Evolutionary conservation across 805 yeast genomes (phyloP).

Genomic region (Huiozyma naganishii): DNA sequence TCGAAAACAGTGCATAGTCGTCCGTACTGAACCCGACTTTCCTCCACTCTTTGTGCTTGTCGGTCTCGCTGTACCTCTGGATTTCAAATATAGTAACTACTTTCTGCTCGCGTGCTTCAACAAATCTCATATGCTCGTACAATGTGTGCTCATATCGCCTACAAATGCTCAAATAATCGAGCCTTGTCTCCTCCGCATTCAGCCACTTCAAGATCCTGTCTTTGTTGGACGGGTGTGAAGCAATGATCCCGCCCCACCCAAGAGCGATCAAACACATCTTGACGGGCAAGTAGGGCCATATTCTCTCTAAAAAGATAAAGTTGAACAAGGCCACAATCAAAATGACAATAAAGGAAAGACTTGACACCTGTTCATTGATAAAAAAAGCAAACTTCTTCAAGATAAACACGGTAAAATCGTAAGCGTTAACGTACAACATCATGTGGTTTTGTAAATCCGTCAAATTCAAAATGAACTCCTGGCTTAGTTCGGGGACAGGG

Average conservation of each 20-base stretch:
- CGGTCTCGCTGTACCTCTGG: slow-evolving; percentile 36
- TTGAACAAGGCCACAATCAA: slow-evolving; percentile 25
- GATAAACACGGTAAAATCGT: slow-evolving; percentile 43
- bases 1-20: slow-evolving; percentile 41
- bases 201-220: slow-evolving; percentile 36
- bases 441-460: slow-evolving; percentile 80
- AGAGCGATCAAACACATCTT: slow-evolving; percentile 27
- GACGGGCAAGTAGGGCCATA: slow-evolving; percentile 27
- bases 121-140: slow-evolving; percentile 29
- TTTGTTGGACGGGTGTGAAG: slow-evolving; percentile 46
- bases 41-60: slow-evolving; percentile 48
- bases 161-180: slow-evolving; percentile 37
- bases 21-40: slow-evolving; percentile 47
- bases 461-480: slow-evolving; percentile 66
- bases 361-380: slow-evolving; percentile 48
- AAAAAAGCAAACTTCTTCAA: slow-evolving; percentile 52
- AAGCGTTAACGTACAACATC: slow-evolving; percentile 49
- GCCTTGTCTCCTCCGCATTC: slow-evolving; percentile 56
- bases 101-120: slow-evolving; percentile 34
- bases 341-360: slow-evolving; percentile 36
- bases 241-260: slow-evolving; percentile 40
- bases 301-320: slow-evolving; percentile 22
- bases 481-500: slow-evolving; percentile 68
- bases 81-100: slow-evolving; percentile 60
- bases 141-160: slow-evolving; percentile 39